phyloP scores from a whole-genome alignment of 129 eudicot genomes.

The Escallonia herrerae region DNA sequence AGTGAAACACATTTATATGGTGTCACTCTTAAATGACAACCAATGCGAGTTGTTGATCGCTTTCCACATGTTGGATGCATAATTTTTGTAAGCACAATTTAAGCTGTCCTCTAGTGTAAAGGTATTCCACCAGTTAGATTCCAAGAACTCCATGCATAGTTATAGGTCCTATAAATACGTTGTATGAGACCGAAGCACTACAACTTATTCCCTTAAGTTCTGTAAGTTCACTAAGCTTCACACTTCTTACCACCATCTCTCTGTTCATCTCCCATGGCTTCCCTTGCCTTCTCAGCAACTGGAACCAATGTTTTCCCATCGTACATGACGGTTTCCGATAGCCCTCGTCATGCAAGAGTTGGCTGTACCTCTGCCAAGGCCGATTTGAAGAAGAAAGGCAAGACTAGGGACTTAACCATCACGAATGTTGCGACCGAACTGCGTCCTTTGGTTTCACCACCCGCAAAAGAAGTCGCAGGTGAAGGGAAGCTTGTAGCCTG shows the following conservation, averaged over 20 bases:
- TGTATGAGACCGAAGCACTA: slow-evolving; percentile 24
- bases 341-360: slow-evolving; percentile 1
- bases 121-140: slow-evolving; percentile 39
- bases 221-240: slow-evolving; percentile 4
- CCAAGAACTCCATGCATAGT: slow-evolving; percentile 20
- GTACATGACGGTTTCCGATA: slow-evolving; percentile 11
- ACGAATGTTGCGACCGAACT: slow-evolving; percentile 47
- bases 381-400: slow-evolving; percentile 5
- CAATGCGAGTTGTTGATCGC: no score
- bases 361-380: slow-evolving; percentile 17
- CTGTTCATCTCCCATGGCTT: slow-evolving; percentile 41
- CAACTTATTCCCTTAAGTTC: background rate
- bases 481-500: slow-evolving; percentile 62
- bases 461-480: slow-evolving; percentile 10
- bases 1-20: no score
- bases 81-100: background rate
- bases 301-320: slow-evolving; percentile 16
- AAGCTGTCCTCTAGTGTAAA: slow-evolving; percentile 30
- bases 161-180: slow-evolving; percentile 17
- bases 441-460: slow-evolving; percentile 27
- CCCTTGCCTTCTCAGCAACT: slow-evolving; percentile 37
- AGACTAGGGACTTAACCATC: slow-evolving; percentile 13
- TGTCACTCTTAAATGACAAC: no score
- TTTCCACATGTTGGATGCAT: no score
- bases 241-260: slow-evolving; percentile 2